Evolutionary conservation across 169 alveolate species (phyloP).

Genomic region (Cryptosporidium bovis): DNA sequence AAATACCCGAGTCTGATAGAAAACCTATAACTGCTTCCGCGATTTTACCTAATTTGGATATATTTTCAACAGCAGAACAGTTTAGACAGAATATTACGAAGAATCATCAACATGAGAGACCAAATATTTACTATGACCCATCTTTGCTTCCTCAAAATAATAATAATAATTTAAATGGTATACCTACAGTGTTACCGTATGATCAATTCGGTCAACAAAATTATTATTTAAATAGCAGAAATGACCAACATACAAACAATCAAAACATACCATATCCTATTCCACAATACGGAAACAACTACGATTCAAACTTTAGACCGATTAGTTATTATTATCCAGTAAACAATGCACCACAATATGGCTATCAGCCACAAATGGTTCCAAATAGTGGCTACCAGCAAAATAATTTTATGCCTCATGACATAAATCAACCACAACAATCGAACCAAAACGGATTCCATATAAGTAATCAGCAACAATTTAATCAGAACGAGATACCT

Average conservation of each 20-base stretch:
- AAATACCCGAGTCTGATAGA: not conserved
- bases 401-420: not conserved
- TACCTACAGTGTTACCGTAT: constrained; percentile 43
- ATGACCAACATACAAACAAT: constrained; percentile 4
- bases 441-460: not conserved
- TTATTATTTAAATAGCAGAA: constrained; percentile 1
- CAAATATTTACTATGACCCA: constrained; percentile 42
- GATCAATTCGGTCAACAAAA: constrained; percentile 46
- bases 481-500: not conserved
- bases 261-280: not conserved
- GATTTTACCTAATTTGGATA: constrained; percentile 44
- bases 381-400: not conserved
- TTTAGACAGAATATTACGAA: constrained; percentile 46
- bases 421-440: not conserved
- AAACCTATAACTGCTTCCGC: constrained; percentile 44
- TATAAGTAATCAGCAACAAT: not conserved
- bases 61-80: constrained; percentile 66
- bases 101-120: constrained; percentile 15
- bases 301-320: constrained; percentile 1
- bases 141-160: constrained; percentile 24
- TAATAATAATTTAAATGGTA: not conserved
- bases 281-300: constrained; percentile 1
- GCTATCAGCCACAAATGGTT: not conserved
- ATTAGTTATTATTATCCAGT: not conserved
- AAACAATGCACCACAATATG: too few species aligned